Evolutionary conservation across 148 eudicot genomes (phyloP).

Genomic region (Chenopodium berlandieri): DNA sequence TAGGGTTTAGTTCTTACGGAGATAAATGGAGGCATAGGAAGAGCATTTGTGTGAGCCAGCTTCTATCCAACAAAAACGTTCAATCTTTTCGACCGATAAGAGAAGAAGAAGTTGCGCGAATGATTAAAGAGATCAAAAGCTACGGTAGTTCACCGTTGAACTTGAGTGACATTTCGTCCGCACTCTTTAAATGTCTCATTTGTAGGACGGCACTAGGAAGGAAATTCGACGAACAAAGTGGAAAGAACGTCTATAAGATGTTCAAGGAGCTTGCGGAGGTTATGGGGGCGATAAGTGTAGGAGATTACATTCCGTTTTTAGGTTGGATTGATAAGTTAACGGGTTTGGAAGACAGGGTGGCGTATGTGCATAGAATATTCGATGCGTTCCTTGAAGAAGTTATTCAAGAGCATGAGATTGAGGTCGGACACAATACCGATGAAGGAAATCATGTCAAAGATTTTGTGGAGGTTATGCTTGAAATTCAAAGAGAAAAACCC

Average conservation of each 20-base stretch:
- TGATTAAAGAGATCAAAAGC: conserved; percentile 13
- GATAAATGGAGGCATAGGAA: conserved; percentile 34
- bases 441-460: not conserved
- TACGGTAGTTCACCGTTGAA: conserved; percentile 7
- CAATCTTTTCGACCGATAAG: conserved; percentile 22
- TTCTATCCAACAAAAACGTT: conserved; percentile 23
- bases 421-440: not conserved
- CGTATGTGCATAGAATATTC: not conserved
- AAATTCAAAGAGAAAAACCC: not conserved
- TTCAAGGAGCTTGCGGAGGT: not conserved
- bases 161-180: conserved; percentile 14
- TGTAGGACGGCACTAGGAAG: too few species aligned
- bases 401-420: not conserved
- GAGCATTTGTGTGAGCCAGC: conserved; percentile 16
- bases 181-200: too few species aligned
- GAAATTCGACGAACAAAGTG: not conserved
- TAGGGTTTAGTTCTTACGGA: conserved; percentile 22
- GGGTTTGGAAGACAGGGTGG: conserved; percentile 23
- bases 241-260: not conserved
- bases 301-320: conserved; percentile 14
- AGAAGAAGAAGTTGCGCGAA: conserved; percentile 22
- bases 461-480: not conserved
- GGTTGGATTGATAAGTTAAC: conserved; percentile 25
- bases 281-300: conserved; percentile 7
- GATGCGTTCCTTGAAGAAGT: conserved; percentile 13